A percentile compares a stretch with the other conserved stretches of the same genome.
These are phyloP conservation scores for Mortierella sp. DNA, from an alignment of 371 early-diverging fungal species.

Conservation along the genomic window DNA sequence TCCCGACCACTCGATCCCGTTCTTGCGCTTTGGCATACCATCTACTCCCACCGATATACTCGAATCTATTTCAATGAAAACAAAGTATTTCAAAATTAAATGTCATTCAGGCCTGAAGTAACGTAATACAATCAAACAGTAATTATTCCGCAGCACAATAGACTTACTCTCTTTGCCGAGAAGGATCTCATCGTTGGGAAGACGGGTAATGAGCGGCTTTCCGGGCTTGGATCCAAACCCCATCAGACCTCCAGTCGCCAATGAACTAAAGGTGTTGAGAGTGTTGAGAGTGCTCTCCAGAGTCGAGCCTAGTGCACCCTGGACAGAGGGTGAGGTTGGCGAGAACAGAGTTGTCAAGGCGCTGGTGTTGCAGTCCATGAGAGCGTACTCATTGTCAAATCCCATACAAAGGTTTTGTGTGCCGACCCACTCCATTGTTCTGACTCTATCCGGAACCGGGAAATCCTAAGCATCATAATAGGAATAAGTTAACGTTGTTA, in stretches of 20 bases:
- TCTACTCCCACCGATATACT: conserved; percentile 82
- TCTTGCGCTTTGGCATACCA: conserved; percentile 75
- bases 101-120: neutral
- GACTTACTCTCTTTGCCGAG: conserved; percentile 77
- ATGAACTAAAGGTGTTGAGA: conserved; percentile 36
- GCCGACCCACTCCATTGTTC: conserved; percentile 81
- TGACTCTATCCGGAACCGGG: conserved; percentile 74
- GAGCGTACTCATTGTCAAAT: conserved; percentile 75
- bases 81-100: neutral
- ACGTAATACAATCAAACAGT: neutral
- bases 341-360: conserved; percentile 65
- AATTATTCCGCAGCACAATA: neutral
- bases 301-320: conserved; percentile 50
- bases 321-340: conserved; percentile 49
- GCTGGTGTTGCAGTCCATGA: conserved; percentile 76
- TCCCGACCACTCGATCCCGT: conserved; percentile 84
- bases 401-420: conserved; percentile 77
- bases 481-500: neutral
- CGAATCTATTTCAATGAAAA: conserved; percentile 60
- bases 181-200: conserved; percentile 83
- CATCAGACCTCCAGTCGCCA: conserved; percentile 60
- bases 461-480: conserved; percentile 62
- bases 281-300: conserved; percentile 53
- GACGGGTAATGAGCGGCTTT: conserved; percentile 76
- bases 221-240: conserved; percentile 73